phyloP scores from a whole-genome alignment of 768 basidiomycete genomes.

The Mycena capillaripes region DNA sequence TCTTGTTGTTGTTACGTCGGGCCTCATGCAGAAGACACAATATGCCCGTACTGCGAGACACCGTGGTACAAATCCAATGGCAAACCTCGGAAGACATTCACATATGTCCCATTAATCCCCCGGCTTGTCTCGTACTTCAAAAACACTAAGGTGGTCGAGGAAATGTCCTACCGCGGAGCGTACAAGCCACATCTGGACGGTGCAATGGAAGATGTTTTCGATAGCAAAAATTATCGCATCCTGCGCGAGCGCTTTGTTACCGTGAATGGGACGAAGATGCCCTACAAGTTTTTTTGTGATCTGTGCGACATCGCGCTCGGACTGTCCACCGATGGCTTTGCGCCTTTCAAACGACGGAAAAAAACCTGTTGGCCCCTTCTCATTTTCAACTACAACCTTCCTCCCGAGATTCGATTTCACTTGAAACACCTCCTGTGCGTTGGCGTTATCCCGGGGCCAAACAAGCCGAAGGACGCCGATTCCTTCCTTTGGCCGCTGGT shows the following conservation, averaged over 20 bases:
- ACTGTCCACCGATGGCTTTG: conserved; percentile 59
- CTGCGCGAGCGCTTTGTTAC: conserved; percentile 39
- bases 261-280: conserved; percentile 38
- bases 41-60: too few relatives aligned
- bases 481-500: conserved; percentile 60
- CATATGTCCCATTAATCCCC: too few relatives aligned
- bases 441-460: conserved; percentile 62
- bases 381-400: conserved; percentile 55
- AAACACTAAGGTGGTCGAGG: too few relatives aligned
- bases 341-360: conserved; percentile 50
- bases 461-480: conserved; percentile 56
- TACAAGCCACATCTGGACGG: conserved; percentile 13
- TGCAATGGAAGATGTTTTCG: conserved; percentile 7
- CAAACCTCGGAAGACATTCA: too few relatives aligned
- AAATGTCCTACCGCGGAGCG: too few relatives aligned
- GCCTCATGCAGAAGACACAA: too few relatives aligned
- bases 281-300: conserved; percentile 54
- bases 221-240: conserved; percentile 44
- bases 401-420: too few relatives aligned
- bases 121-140: conserved; percentile 18
- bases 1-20: too few relatives aligned
- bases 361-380: conserved; percentile 59
- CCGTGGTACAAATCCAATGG: too few relatives aligned
- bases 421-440: conserved; percentile 52
- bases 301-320: conserved; percentile 58